Base-by-base conservation (phyloP, 2,329 filamentous ascomycete species). In the Erysiphe pulchra region DNA sequence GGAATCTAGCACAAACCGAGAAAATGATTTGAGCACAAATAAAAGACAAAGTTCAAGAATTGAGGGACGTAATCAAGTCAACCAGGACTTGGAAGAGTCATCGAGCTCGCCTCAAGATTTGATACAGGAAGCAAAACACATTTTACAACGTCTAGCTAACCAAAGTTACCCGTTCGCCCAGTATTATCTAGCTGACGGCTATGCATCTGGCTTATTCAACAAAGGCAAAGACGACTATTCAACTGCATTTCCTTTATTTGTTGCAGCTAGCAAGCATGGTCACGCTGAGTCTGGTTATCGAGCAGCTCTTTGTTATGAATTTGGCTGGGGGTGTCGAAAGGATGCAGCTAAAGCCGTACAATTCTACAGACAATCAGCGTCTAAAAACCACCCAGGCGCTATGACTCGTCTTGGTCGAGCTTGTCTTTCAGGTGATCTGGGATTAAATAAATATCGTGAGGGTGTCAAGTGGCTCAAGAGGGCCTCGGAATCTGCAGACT, bases 401-500 rank as follows among this genome's bases (percentile, higher is more conserved):
- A 93, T 94, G 72, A 82, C 85, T 46, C 78, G 90, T 47, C 72
- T 98, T 45, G 87, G 85, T 37, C 80, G 85, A 58, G 90, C 90
- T 7, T 95, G 87, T 61, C 63, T 98, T 46, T 79, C 77, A 3
- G 85, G 85, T 38, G 86, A 95, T 52, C 75, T 98, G 59, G 90
- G 90, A 30, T 63, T 80, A 17, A 85, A 82, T 59, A 73, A 80
- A 48, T 92, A 93, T 57, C 73, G 82, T 45, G 90, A 98, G 60
- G 90, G 87, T 9, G 66, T 95, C 52, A 94, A 92, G 60, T 98
- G 90, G 90, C 66, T 98, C 55, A 95, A 94, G 64, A 74, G 92
- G 47, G 90, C 86, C 2, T 72, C 84, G 0, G 90, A 98, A 61
- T 75, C 82, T 2, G 85, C 90, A 12, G 90, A 98, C 59, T 59